These are phyloP conservation scores for Spathaspora boniae DNA, from an alignment of 805 yeast genomes.

Conservation along the genomic window DNA sequence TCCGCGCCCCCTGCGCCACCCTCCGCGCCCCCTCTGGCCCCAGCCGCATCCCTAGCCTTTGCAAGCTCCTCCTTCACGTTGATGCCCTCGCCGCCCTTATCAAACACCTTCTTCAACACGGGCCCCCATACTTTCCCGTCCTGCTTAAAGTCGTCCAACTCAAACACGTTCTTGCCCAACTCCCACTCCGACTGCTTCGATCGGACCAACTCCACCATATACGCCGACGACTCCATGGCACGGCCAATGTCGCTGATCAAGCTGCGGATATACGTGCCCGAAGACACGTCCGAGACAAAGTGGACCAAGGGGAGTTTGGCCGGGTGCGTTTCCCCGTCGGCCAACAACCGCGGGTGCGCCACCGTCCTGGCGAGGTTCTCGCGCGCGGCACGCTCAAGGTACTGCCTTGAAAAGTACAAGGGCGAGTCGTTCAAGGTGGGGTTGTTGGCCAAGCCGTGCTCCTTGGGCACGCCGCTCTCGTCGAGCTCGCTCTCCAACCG, in stretches of 20 bases:
- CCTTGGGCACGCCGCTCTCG: slow-evolving; percentile 45
- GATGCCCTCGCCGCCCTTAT: slow-evolving; percentile 23
- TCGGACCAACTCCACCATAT: slow-evolving; percentile 82
- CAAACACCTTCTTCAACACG: slow-evolving; percentile 55
- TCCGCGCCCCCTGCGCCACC: slow-evolving; percentile 3
- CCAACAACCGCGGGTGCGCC: slow-evolving; percentile 37
- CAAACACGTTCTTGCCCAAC: slow-evolving; percentile 64
- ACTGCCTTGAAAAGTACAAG: slow-evolving; percentile 56
- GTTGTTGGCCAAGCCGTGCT: slow-evolving; percentile 42
- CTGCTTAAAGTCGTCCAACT: slow-evolving; percentile 59
- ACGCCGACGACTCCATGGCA: slow-evolving; percentile 74
- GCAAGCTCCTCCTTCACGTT: slow-evolving; percentile 23
- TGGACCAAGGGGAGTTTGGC: slow-evolving; percentile 67
- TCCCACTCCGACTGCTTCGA: slow-evolving; percentile 82
- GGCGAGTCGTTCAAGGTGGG: slow-evolving; percentile 64
- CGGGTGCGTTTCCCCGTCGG: slow-evolving; percentile 35
- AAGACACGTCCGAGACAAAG: slow-evolving; percentile 75
- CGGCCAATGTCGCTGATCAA: slow-evolving; percentile 85
- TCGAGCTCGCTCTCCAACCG: slow-evolving; percentile 41
- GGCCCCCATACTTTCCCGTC: slow-evolving; percentile 69
- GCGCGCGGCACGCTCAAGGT: slow-evolving; percentile 39
- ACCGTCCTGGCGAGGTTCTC: slow-evolving; percentile 37
- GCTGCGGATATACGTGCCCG: slow-evolving; percentile 94
- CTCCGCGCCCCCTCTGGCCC: slow-evolving; percentile 7
- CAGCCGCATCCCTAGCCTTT: slow-evolving; percentile 8